Conservation (phyloP, 352 stramenopile species). For the Globisporangium recalcitrans region DNA sequence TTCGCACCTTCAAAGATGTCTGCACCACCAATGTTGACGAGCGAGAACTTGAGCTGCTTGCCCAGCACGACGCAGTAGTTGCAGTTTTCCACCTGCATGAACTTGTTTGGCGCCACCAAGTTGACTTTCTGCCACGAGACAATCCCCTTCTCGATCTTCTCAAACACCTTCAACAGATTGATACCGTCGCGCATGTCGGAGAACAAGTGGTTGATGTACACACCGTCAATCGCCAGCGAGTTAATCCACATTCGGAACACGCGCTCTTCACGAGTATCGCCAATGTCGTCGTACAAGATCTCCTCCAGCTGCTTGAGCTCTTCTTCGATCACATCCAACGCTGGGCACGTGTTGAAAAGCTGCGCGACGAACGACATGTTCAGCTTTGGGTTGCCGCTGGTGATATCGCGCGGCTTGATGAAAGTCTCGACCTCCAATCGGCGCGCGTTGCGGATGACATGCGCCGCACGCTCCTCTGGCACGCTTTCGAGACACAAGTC, state of each 20-base stretch:
- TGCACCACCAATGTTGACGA: constrained; percentile 88
- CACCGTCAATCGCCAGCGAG: constrained; percentile 84
- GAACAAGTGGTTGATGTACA: constrained; percentile 91
- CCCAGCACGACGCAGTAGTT: constrained; percentile 87
- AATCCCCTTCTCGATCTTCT: constrained; percentile 87
- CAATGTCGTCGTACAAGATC: constrained; percentile 82
- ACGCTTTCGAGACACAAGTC: constrained; percentile 52
- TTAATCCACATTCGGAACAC: constrained; percentile 93
- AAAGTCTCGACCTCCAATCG: constrained; percentile 87
- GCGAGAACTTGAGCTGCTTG: constrained; percentile 85
- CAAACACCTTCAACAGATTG: constrained; percentile 86
- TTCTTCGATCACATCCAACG: constrained; percentile 76
- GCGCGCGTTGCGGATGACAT: constrained; percentile 84
- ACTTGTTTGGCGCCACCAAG: constrained; percentile 85
- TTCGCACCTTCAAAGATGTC: constrained; percentile 92
- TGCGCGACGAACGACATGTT: constrained; percentile 89
- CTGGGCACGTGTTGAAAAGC: constrained; percentile 90
- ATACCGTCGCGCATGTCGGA: constrained; percentile 85
- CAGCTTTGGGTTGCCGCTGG: constrained; percentile 89
- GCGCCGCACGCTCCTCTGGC: constrained; percentile 56
- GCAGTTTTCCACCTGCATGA: constrained; percentile 88
- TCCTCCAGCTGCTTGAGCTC: constrained; percentile 85
- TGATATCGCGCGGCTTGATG: constrained; percentile 91
- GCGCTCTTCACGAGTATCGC: constrained; percentile 83
- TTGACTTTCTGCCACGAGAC: constrained; percentile 89